A percentile compares a stretch with the other conserved stretches of the same genome.
Evolutionary conservation across 2,329 filamentous ascomycete species (phyloP).

Genomic region (Simplicillium sp.): DNA sequence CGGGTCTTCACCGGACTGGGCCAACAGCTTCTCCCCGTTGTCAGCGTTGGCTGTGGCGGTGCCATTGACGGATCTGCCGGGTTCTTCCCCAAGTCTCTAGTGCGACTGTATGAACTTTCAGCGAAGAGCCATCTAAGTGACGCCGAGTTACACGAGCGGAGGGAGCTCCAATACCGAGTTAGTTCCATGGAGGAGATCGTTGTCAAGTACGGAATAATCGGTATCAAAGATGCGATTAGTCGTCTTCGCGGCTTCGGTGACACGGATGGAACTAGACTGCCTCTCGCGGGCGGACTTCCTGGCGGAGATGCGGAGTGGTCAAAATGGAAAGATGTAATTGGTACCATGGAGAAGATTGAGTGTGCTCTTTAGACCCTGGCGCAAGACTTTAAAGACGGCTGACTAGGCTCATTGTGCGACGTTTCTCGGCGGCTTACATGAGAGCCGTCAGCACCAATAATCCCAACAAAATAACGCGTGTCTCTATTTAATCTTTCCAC

Average conservation of each 20-base stretch:
- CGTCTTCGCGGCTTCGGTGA: slow-evolving; percentile 51
- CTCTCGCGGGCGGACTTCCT: slow-evolving; percentile 46
- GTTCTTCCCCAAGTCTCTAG: slow-evolving; percentile 53
- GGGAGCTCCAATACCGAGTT: slow-evolving; percentile 49
- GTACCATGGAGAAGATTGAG: slow-evolving; percentile 33
- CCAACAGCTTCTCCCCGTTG: slow-evolving; percentile 52
- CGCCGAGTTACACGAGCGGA: slow-evolving; percentile 37
- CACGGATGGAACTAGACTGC: slow-evolving; percentile 48
- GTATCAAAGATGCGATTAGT: slow-evolving; percentile 55
- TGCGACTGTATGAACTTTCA: slow-evolving; percentile 43
- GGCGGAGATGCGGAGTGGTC: slow-evolving; percentile 49
- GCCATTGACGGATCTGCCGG: slow-evolving; percentile 54
- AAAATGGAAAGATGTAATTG: slow-evolving; percentile 36
- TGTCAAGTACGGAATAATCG: slow-evolving; percentile 49
- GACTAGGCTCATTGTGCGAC: no score
- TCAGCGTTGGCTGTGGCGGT: slow-evolving; percentile 48
- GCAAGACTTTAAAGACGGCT: no score
- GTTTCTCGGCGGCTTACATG: no score
- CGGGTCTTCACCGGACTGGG: slow-evolving; percentile 55
- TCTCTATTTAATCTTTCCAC: no score
- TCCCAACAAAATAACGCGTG: no score
- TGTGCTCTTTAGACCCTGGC: slow-evolving; percentile 12
- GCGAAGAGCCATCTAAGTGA: slow-evolving; percentile 18
- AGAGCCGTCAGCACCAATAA: no score
- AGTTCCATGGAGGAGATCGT: slow-evolving; percentile 54